These are phyloP conservation scores for Detonula confervacea DNA, from an alignment of 352 stramenopile genomes.

Conservation along the genomic window DNA sequence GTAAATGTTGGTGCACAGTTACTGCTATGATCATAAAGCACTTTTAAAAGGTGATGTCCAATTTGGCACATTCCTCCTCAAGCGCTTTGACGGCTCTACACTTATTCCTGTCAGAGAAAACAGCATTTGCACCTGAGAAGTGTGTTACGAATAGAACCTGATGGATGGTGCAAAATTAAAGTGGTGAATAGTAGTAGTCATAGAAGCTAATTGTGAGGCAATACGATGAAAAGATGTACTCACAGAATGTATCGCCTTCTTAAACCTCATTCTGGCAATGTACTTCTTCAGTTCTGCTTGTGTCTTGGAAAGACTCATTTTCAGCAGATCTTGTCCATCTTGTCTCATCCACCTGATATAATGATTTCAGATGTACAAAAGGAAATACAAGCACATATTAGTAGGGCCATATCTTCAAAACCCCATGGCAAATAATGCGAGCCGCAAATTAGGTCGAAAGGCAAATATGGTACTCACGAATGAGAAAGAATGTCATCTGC, in stretches of 20 bases:
- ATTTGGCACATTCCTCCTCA: too few relatives aligned
- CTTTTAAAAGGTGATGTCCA: too few relatives aligned
- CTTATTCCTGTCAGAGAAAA: constrained; percentile 41
- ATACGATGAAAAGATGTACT: too few relatives aligned
- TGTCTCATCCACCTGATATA: constrained; percentile 55
- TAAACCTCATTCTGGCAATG: constrained; percentile 67
- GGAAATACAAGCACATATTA: too few relatives aligned
- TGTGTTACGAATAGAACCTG: constrained; percentile 31
- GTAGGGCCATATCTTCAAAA: too few relatives aligned
- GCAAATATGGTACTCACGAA: too few relatives aligned
- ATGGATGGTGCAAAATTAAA: neutral
- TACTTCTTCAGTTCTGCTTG: constrained; percentile 65
- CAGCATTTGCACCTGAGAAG: constrained; percentile 18
- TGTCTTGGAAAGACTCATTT: constrained; percentile 43
- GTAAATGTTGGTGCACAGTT: too few relatives aligned
- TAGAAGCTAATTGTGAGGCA: constrained; percentile 4
- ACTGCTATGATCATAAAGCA: too few relatives aligned
- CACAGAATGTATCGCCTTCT: constrained; percentile 56
- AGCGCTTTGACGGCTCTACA: too few relatives aligned
- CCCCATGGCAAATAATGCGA: too few relatives aligned
- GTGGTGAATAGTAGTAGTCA: neutral
- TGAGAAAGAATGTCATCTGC: constrained; percentile 87
- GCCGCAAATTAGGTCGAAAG: too few relatives aligned
- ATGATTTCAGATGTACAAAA: too few relatives aligned
- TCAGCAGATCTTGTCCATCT: constrained; percentile 33